These are phyloP conservation scores for Fragilaria crotonensis DNA, from an alignment of 108 stramenopile genomes.

Conservation along the genomic window DNA sequence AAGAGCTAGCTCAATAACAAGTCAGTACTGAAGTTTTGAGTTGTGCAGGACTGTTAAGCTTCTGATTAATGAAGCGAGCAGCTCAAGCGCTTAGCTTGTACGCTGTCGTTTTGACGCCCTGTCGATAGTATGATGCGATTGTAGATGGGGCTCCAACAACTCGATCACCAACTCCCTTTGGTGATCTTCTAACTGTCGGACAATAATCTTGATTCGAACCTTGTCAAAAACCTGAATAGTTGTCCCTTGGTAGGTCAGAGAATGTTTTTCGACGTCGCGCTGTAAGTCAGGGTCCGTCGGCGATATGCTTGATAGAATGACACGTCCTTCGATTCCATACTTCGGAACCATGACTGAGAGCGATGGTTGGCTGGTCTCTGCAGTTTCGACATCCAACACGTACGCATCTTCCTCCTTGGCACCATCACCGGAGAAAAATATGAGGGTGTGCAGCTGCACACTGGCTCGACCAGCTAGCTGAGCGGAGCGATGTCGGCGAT, in stretches of 20 bases:
- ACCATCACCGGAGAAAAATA: constrained; percentile 81
- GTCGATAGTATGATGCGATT: too few relatives aligned
- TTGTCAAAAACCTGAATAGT: constrained; percentile 85
- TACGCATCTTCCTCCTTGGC: constrained; percentile 86
- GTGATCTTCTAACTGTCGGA: constrained; percentile 42
- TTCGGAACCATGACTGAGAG: constrained; percentile 91
- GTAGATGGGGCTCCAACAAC: constrained; percentile 41
- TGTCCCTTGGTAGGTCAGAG: constrained; percentile 40
- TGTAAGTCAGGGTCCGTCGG: constrained; percentile 43
- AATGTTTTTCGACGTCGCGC: constrained; percentile 56
- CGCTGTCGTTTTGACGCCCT: too few relatives aligned
- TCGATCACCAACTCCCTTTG: constrained; percentile 72
- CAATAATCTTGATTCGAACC: constrained; percentile 76
- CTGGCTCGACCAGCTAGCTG: constrained; percentile 93
- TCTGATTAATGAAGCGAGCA: too few relatives aligned
- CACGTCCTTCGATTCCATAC: constrained; percentile 96
- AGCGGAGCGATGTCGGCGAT: constrained; percentile 91
- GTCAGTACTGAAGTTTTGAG: too few relatives aligned
- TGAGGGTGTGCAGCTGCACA: constrained; percentile 85
- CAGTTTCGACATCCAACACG: constrained; percentile 81
- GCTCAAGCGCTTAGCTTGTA: too few relatives aligned
- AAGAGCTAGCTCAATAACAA: too few relatives aligned
- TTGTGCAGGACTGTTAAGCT: too few relatives aligned
- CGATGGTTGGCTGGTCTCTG: constrained; percentile 46
- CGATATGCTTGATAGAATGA: constrained; percentile 45